Evolutionary conservation across 164 flowering plant genomes (phyloP).

Genomic region (Nymphaea thermarum): DNA sequence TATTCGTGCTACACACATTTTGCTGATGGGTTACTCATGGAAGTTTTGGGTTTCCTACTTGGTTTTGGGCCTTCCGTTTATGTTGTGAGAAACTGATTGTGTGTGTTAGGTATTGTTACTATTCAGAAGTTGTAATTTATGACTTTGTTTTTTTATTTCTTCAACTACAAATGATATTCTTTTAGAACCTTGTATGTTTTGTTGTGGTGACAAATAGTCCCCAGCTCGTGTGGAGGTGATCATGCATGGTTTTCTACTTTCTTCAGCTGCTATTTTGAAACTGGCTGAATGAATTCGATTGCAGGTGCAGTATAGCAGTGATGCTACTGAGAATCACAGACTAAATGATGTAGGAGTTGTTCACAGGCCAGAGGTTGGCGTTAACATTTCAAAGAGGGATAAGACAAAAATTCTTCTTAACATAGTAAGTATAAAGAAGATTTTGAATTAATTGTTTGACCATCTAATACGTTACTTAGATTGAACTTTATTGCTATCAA

Average conservation of each 20-base stretch:
- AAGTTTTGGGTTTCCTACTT: no score
- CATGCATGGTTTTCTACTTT: not conserved
- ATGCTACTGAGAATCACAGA: slow-evolving; percentile 4
- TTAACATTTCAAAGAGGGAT: slow-evolving; percentile 48
- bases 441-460: not conserved
- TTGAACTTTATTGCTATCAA: no score
- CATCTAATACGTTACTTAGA: not conserved
- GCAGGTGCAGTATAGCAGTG: slow-evolving; percentile 17
- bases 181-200: no score
- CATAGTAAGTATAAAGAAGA: slow-evolving; percentile 28
- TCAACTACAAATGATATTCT: no score
- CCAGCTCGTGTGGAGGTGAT: not conserved
- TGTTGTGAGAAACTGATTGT: no score
- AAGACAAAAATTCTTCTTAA: slow-evolving; percentile 44
- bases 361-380: slow-evolving; percentile 24
- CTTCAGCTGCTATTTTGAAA: not conserved
- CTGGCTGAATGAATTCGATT: not conserved
- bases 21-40: no score
- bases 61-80: no score
- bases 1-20: no score
- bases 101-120: no score
- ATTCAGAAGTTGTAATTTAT: no score
- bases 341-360: slow-evolving; percentile 10
- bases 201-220: no score
- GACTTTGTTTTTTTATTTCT: no score